Base-by-base conservation (phyloP, 345 rosid genomes). In the Eucalyptus marginata region DNA sequence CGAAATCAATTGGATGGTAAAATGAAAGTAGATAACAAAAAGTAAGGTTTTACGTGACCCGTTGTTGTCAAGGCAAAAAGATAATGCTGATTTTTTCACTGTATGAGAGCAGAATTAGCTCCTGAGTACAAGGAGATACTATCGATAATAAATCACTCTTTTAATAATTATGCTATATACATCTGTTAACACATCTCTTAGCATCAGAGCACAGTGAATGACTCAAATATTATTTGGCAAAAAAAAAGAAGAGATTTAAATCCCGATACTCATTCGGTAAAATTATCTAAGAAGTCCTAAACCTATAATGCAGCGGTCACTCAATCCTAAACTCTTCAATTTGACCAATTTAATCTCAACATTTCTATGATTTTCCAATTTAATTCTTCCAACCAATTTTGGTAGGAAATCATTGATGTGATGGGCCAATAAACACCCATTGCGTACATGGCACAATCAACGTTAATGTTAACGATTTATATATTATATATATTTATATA, bases 401-500 rank as follows among this genome's bases (percentile, higher is more conserved):
- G 24, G 10, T 52, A 52, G 58, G 58, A 52, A 52, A 52, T 52
- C 58, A 52, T 18, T 52, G 25, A 52, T 52, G 25, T 8, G 58
- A 52, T 52, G 5, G 25, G 58, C 58, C 5, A 4, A 27, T 59
- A 0, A 13, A 3, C 68, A 27, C 31, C 33, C 4, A 24, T 31
- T 16, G 4, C 8, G 3, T 59, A 59, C 31, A 29, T 59, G 66
- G 66, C 66, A 59, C 31, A 3, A 6, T 29, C 3, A 4, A 27
- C 0, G 8, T 29, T 27, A 5, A 11, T 13, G 31, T 27, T 27
- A 11, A 58, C 0, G 0, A 52, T 56, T 4, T 4, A 54, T 54
- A 18, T 7, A 54, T 47, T 36, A 16, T n/a, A n/a, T n/a, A n/a
- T n/a, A n/a, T n/a, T n/a, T n/a, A n/a, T n/a, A n/a, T n/a, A n/a